A percentile compares a stretch with the other conserved stretches of the same genome.
phyloP scores from a whole-genome alignment of 192 early-diverging fungal species.

The Coemansia brasiliensis region DNA sequence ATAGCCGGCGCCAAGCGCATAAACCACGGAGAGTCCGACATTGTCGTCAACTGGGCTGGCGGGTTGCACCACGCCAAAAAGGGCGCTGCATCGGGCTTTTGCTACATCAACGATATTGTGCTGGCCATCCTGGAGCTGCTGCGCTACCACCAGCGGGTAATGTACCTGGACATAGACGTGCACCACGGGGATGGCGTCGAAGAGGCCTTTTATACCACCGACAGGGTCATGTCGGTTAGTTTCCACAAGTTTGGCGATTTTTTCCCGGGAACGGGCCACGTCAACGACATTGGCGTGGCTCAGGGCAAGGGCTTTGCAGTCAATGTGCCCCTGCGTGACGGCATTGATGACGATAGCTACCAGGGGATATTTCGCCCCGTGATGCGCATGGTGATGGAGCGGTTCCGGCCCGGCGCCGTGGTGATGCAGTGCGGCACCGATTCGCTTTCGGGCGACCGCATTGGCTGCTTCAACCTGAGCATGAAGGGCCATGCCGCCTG shows the following conservation, averaged over 20 bases:
- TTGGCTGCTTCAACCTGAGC: conserved; percentile 94
- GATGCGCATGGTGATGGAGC: conserved; percentile 84
- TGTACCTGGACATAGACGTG: conserved; percentile 99
- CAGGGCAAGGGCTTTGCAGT: conserved; percentile 89
- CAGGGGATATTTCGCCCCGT: conserved; percentile 84
- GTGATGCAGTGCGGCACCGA: conserved; percentile 97
- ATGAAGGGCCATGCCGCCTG: conserved; percentile 94
- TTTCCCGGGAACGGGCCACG: conserved; percentile 97
- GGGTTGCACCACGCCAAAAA: conserved; percentile 98
- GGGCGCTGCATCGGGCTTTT: conserved; percentile 93
- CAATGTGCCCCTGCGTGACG: conserved; percentile 94
- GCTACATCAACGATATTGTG: conserved; percentile 98
- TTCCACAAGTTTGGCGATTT: conserved; percentile 99
- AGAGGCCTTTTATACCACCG: conserved; percentile 97
- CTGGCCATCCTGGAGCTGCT: conserved; percentile 89
- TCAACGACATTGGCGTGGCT: conserved; percentile 87
- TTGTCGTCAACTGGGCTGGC: conserved; percentile 97
- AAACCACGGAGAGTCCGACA: conserved; percentile 81
- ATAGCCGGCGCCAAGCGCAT: conserved; percentile 91
- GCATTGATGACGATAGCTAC: conserved; percentile 94
- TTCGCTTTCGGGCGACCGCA: conserved; percentile 87
- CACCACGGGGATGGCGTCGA: conserved; percentile 99
- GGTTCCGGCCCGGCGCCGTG: conserved; percentile 86
- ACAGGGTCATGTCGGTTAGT: conserved; percentile 98
- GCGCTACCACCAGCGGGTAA: conserved; percentile 81